A percentile compares a stretch with the other conserved stretches of the same genome.
Evolutionary conservation across 2,329 filamentous ascomycete species (phyloP).

Genomic region (Pseudohalonectria lignicola): DNA sequence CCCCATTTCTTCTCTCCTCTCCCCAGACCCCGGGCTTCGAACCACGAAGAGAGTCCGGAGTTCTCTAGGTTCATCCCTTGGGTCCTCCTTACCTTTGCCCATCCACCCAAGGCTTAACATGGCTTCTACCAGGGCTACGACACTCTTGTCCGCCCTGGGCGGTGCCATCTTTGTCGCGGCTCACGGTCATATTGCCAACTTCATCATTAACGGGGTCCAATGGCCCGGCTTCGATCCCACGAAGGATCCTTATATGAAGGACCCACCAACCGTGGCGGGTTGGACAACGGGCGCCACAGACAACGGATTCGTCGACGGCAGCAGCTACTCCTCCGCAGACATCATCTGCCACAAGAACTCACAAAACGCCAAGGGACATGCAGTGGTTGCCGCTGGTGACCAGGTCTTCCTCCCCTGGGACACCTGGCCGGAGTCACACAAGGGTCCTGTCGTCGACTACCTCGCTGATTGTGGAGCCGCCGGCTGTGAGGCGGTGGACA

Average conservation of each 20-base stretch:
- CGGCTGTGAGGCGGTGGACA: conserved; percentile 7
- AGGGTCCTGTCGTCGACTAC: conserved; percentile 51
- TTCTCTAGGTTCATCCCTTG: too few relatives aligned
- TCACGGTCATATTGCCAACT: conserved; percentile 3
- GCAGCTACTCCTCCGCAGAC: conserved; percentile 23
- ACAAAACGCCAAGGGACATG: conserved; percentile 17
- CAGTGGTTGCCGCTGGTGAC: conserved; percentile 26
- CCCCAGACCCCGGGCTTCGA: too few relatives aligned
- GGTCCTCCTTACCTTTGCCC: too few relatives aligned
- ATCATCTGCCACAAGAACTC: conserved; percentile 33
- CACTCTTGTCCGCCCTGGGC: background rate
- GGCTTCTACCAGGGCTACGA: background rate
- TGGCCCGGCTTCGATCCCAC: conserved; percentile 29
- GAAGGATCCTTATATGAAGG: conserved; percentile 20
- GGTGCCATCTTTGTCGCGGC: background rate
- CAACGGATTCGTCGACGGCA: conserved; percentile 37
- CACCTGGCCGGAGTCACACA: conserved; percentile 29
- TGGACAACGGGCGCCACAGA: conserved; percentile 31
- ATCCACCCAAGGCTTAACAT: too few relatives aligned
- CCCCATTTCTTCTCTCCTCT: too few relatives aligned
- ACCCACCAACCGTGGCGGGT: conserved; percentile 24
- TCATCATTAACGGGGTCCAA: conserved; percentile 55
- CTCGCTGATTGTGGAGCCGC: conserved; percentile 26
- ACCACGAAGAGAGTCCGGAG: too few relatives aligned
- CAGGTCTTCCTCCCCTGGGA: conserved; percentile 28